Conservation (phyloP, 2,329 filamentous ascomycete genomes). For the Fusarium sp. region DNA sequence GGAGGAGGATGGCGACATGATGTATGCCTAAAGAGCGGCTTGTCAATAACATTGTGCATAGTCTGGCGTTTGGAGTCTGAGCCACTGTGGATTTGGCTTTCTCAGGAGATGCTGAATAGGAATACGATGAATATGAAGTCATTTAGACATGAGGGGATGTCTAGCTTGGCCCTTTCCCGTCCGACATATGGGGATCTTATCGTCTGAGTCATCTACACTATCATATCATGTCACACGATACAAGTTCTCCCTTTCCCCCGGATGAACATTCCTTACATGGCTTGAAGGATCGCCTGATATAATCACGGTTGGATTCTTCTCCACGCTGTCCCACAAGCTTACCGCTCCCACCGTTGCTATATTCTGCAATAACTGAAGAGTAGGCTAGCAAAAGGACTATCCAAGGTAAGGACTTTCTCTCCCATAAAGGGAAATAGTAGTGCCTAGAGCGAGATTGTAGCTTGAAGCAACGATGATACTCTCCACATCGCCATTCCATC, state of each 20-base stretch:
- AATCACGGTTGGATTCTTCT: background rate
- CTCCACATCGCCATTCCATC: background rate
- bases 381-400: background rate
- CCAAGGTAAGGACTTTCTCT: background rate
- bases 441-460: background rate
- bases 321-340: background rate
- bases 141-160: background rate
- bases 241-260: background rate
- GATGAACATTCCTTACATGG: background rate
- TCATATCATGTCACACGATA: background rate
- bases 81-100: slow-evolving; percentile 26
- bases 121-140: slow-evolving; percentile 13
- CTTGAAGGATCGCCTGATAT: background rate
- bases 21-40: slow-evolving; percentile 50
- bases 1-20: slow-evolving; percentile 64
- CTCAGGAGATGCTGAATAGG: slow-evolving; percentile 3
- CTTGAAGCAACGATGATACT: background rate
- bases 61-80: slow-evolving; percentile 48
- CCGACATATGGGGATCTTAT: background rate
- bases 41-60: slow-evolving; percentile 28
- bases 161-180: background rate
- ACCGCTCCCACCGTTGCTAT: background rate
- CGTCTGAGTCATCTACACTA: background rate
- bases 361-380: background rate
- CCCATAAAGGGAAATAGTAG: background rate